Conservation (phyloP, 345 rosid species). For the Noccaea caerulescens region DNA sequence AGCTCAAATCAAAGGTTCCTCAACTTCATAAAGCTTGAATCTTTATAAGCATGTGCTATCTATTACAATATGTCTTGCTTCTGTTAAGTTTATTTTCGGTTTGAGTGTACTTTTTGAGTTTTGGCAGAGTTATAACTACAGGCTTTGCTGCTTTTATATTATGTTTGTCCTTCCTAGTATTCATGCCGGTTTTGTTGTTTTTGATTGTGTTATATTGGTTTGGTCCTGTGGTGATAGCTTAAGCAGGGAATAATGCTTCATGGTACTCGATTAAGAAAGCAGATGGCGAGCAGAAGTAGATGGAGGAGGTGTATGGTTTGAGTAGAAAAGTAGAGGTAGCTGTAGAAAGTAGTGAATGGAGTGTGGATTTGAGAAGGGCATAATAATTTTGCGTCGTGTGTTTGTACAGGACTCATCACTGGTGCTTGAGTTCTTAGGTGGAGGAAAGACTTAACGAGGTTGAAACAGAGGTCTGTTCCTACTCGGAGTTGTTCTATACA, state of each 20-base stretch:
- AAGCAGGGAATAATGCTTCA: too few relatives aligned
- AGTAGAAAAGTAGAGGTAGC: constrained; percentile 55
- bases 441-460: constrained; percentile 14
- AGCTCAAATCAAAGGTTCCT: constrained; percentile 51
- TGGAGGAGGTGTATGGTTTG: constrained; percentile 61
- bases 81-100: constrained; percentile 46
- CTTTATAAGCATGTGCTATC: constrained; percentile 56
- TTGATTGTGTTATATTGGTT: constrained; percentile 17
- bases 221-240: constrained; percentile 24
- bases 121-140: constrained; percentile 60
- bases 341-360: constrained; percentile 16
- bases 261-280: constrained; percentile 29
- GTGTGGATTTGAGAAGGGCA: constrained; percentile 40
- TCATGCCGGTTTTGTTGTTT: constrained; percentile 3
- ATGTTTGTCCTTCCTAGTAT: constrained; percentile 17
- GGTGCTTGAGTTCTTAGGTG: constrained; percentile 25
- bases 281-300: constrained; percentile 37
- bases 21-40: constrained; percentile 66
- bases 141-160: constrained; percentile 40
- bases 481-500: constrained; percentile 4
- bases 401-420: constrained; percentile 46
- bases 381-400: constrained; percentile 72
- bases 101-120: constrained; percentile 64
- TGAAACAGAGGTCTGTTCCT: constrained; percentile 3
- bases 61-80: constrained; percentile 58